Conservation (phyloP, 441 rosid genomes). For the Capsella rubella region DNA sequence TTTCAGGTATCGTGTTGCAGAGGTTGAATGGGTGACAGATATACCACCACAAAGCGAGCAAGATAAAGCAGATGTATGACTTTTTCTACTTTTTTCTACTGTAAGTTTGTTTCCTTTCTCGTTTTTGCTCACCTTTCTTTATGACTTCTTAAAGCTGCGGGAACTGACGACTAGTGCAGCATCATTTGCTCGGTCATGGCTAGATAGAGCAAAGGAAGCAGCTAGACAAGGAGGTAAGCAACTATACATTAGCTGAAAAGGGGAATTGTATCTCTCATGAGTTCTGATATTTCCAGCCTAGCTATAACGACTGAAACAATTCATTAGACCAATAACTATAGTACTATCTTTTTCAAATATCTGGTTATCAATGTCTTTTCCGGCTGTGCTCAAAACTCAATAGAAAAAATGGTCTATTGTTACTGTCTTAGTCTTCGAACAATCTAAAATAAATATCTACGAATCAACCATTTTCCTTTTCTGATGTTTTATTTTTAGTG, state of each 20-base stretch:
- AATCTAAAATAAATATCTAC: background rate
- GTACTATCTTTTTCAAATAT: slow-evolving; percentile 6
- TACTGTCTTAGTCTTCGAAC: background rate
- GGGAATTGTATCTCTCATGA: slow-evolving; percentile 6
- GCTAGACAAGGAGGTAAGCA: slow-evolving; percentile 69
- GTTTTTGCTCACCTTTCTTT: slow-evolving; percentile 16
- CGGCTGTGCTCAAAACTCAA: background rate
- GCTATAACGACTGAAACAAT: slow-evolving; percentile 2
- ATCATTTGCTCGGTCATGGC: slow-evolving; percentile 73
- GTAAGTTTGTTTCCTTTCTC: slow-evolving; percentile 9
- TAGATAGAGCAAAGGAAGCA: slow-evolving; percentile 72
- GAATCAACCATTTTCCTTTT: background rate
- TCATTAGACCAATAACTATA: background rate
- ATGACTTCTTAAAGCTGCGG: slow-evolving; percentile 63
- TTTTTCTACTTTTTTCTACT: background rate
- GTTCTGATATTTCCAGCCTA: background rate
- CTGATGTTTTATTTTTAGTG: background rate
- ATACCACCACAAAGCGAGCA: slow-evolving; percentile 53
- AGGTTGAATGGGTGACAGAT: slow-evolving; percentile 93
- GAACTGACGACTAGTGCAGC: slow-evolving; percentile 70
- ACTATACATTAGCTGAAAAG: slow-evolving; percentile 4
- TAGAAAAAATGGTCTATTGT: background rate
- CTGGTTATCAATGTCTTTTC: slow-evolving; percentile 13
- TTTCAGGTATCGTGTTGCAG: slow-evolving; percentile 87
- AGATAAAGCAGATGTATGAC: slow-evolving; percentile 66